Conservation (phyloP, 495 filamentous ascomycete species). For the Endocarpon pusillum region DNA sequence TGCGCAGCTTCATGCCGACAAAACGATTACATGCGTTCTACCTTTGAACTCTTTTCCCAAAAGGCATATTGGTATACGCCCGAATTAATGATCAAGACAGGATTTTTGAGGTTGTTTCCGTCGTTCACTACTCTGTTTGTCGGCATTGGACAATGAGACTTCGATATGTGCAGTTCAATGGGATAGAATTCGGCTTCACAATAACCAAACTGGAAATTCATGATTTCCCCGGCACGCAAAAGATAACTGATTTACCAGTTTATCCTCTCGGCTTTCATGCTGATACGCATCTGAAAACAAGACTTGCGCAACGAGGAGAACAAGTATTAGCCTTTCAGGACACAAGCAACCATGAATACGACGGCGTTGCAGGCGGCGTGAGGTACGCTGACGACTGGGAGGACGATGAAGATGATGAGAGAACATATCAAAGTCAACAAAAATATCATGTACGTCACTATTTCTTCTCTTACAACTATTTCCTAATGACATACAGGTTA, state of each 20-base stretch:
- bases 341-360: conserved; percentile 16
- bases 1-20: conserved; percentile 11
- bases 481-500: neutral
- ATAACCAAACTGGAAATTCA: conserved; percentile 8
- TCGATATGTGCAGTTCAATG: conserved; percentile 17
- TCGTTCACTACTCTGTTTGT: conserved; percentile 1
- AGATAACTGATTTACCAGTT: conserved; percentile 13
- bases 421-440: too few species aligned
- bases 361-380: conserved; percentile 15
- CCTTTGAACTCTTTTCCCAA: conserved; percentile 23
- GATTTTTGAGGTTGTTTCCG: conserved; percentile 13
- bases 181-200: conserved; percentile 15
- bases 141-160: conserved; percentile 7
- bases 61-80: conserved; percentile 13
- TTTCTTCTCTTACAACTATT: too few species aligned
- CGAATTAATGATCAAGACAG: conserved; percentile 16
- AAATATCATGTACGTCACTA: too few species aligned
- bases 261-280: conserved; percentile 19
- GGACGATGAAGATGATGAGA: neutral
- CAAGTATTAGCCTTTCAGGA: conserved; percentile 20
- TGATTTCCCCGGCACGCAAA: conserved; percentile 13
- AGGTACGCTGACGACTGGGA: conserved; percentile 3
- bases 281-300: conserved; percentile 7
- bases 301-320: conserved; percentile 12
- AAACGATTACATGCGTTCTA: conserved; percentile 17